Percentiles rank a stretch among this genome's conserved stretches.
Evolutionary conservation across 2,329 filamentous ascomycete genomes (phyloP).

Genomic region (Karstenula rhodostoma): DNA sequence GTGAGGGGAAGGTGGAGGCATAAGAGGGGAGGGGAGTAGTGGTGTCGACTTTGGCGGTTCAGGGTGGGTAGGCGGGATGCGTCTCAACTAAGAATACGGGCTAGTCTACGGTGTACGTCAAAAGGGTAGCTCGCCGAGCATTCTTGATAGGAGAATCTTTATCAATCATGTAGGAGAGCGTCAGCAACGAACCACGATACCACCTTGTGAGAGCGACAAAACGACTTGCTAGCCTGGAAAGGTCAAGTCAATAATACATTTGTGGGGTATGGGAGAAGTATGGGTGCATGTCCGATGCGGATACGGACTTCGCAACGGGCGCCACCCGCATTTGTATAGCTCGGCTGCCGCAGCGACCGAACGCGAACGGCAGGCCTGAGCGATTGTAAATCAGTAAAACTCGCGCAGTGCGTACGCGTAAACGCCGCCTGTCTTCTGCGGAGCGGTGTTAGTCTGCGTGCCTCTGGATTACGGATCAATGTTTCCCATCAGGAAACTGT

Average conservation of each 20-base stretch:
- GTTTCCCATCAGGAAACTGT: not conserved
- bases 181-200: too few species aligned
- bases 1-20: too few species aligned
- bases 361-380: not conserved
- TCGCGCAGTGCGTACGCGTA: not conserved
- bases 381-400: not conserved
- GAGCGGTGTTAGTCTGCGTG: not conserved
- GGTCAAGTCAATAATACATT: not conserved
- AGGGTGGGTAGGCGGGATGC: too few species aligned
- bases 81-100: too few species aligned
- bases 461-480: not conserved
- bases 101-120: too few species aligned
- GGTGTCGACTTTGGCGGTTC: too few species aligned
- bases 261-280: not conserved
- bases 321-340: not conserved
- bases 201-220: too few species aligned
- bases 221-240: too few species aligned
- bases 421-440: not conserved
- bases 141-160: too few species aligned
- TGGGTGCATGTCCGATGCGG: not conserved
- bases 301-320: constrained; percentile 4
- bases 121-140: too few species aligned
- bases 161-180: too few species aligned
- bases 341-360: constrained; percentile 1
- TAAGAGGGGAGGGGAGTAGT: too few species aligned